phyloP scores from a whole-genome alignment of 495 filamentous ascomycete genomes.

The Penicillium fimorum region DNA sequence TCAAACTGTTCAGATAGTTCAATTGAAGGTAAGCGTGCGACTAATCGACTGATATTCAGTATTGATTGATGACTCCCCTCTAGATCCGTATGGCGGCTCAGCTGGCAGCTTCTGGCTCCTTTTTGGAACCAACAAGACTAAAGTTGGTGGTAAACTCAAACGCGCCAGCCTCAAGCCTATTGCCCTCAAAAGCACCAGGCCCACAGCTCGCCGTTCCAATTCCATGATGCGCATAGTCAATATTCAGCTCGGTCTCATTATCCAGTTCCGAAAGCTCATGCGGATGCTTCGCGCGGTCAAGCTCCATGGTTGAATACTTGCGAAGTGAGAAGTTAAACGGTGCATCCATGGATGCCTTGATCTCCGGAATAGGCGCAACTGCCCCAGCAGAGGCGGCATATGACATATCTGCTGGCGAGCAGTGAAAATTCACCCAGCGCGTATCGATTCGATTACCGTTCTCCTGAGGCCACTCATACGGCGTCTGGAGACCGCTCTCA shows the following conservation, averaged over 20 bases:
- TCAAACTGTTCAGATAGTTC: too few species aligned
- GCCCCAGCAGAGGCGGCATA: too few species aligned
- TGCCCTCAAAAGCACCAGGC: constrained; percentile 18
- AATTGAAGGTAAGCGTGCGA: too few species aligned
- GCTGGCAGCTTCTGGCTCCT: too few species aligned
- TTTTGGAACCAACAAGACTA: too few species aligned
- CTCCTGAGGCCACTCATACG: constrained; percentile 65
- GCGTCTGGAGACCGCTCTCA: constrained; percentile 49
- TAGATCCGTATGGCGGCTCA: too few species aligned
- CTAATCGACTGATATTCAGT: too few species aligned
- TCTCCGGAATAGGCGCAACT: too few species aligned
- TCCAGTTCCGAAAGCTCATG: constrained; percentile 50
- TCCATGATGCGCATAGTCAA: constrained; percentile 65
- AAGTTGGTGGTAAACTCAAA: constrained; percentile 16
- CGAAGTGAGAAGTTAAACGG: constrained; percentile 55
- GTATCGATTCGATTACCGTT: constrained; percentile 60
- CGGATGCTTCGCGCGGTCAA: constrained; percentile 57
- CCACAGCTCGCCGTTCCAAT: constrained; percentile 23
- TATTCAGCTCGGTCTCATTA: constrained; percentile 55
- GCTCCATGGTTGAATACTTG: constrained; percentile 49
- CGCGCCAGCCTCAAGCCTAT: constrained; percentile 18
- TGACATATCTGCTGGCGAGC: constrained; percentile 13
- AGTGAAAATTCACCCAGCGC: constrained; percentile 53
- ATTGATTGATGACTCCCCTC: too few species aligned
- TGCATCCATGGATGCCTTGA: constrained; percentile 11